Evolutionary conservation across 305 asterid genomes (phyloP).

Genomic region (Fraxinus greggii): DNA sequence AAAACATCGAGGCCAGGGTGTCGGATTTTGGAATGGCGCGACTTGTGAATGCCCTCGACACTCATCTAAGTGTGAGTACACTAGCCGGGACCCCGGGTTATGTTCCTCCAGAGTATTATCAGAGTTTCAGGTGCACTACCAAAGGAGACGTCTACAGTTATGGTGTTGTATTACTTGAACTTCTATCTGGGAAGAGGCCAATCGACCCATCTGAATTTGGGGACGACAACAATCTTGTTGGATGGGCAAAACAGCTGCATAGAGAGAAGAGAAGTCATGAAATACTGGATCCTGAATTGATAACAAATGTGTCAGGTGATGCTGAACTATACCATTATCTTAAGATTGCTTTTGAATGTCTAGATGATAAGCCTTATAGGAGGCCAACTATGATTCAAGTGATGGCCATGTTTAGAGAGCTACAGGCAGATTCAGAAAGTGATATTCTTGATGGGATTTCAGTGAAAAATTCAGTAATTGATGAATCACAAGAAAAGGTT

Average conservation of each 20-base stretch:
- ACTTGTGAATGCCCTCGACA: slow-evolving; percentile 72
- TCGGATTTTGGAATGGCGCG: slow-evolving; percentile 97
- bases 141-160: slow-evolving; percentile 92
- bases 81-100: slow-evolving; percentile 91
- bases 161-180: slow-evolving; percentile 80
- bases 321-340: slow-evolving; percentile 72
- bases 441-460: slow-evolving; percentile 81
- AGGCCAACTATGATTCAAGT: slow-evolving; percentile 95
- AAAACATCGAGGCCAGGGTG: slow-evolving; percentile 72
- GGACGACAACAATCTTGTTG: slow-evolving; percentile 82
- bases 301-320: slow-evolving; percentile 50
- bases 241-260: slow-evolving; percentile 84
- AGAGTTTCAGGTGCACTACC: slow-evolving; percentile 84
- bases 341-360: slow-evolving; percentile 73
- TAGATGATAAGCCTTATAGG: slow-evolving; percentile 71
- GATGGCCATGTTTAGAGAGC: slow-evolving; percentile 86
- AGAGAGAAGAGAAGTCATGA: slow-evolving; percentile 56
- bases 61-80: slow-evolving; percentile 84
- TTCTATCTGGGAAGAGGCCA: slow-evolving; percentile 79
- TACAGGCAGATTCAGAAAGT: slow-evolving; percentile 67
- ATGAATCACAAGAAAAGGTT: slow-evolving; percentile 70
- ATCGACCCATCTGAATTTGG: slow-evolving; percentile 70
- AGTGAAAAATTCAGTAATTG: slow-evolving; percentile 60
- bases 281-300: slow-evolving; percentile 59
- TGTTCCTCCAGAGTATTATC: slow-evolving; percentile 89